Evolutionary conservation across 2,329 filamentous ascomycete species (phyloP), one percentile per base, ranked within the genome.

Genomic region (Leptographium radiaticola): DNA sequence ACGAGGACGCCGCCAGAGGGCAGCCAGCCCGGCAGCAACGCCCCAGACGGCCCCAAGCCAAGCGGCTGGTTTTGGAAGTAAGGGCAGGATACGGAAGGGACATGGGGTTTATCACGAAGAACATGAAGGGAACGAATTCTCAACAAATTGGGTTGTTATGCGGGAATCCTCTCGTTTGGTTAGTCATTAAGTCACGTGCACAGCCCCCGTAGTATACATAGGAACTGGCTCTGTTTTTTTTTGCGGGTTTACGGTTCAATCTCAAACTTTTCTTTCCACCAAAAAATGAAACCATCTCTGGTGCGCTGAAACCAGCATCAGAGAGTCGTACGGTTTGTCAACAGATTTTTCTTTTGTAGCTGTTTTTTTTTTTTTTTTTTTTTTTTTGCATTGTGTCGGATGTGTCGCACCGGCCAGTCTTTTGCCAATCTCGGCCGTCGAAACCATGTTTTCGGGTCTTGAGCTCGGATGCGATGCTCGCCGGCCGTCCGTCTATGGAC

Each of bases 51-150:
- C 12, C 40, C 59, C n/a, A 55, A 62, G 20, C 31, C 33, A 13
- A 64, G 65, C 42, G 65, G 68, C 4, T 72, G 70, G 69, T 70
- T 72, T 43, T 71, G 69, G 69, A 71, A 70, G 57, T 71, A 50
- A 64, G 2, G 40, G 25, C 8, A 31, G 15, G 25, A n/a, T 2
- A 45, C 20, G 18, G 13, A 6, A 34, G 36, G 45, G 33, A 20
- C 31, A 4, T 39, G 48, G 48, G 18, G 31, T 31, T 18, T 40
- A 48, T 48, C 10, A 49, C 9, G 31, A 52, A 39, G 20, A 33
- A 42, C 43, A 45, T 16, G 18, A 48, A 11, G 47, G 34, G 34
- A 49, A 49, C 18, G 18, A 49, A 31, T 4, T 5, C 4, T 11
- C 42, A 25, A 16, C 33, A 34, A 36, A 18, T 48, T 34, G 45